Evolutionary conservation across 257 asterid genomes (phyloP), one percentile per base, ranked within the genome.

Genomic region (Vinca minor): DNA sequence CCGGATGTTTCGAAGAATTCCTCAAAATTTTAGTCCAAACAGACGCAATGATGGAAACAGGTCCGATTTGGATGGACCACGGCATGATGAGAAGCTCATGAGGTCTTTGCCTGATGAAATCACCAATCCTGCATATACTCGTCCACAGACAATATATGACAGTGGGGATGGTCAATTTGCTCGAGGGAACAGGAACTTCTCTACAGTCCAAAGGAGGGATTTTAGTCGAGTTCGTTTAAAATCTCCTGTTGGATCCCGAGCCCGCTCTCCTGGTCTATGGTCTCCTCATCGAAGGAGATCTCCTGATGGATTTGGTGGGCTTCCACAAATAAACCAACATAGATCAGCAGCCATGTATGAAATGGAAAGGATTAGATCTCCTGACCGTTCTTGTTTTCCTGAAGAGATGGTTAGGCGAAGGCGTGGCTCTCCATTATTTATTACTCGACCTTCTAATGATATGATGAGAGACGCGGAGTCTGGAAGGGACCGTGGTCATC

Each of bases 221-320:
- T 85, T 82, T 71, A 74, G 81, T 56, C 85, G 79, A 64, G 69
- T 71, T 69, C 80, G 71, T 38, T 81, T 94, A 39, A 88, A 88
- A 72, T 91, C 97, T 63, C 96, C 94, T 0, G 71, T 69, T 62
- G 76, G 88, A 73, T 78, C 89, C 34, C 77, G 84, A 52, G 68
- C 89, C 23, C 85, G 82, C 23, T 81, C 97, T 10, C 96, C 96
- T 63, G 92, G 81, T 18, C 81, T 81, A 23, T 84, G 96, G 96
- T 73, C 85, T 35, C 79, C 94, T 75, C 85, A 94, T 46, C 78
- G 87, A 61, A 83, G 89, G 71, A 79, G 96, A 76, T 83, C 87
- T 21, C 84, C 85, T 1, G 82, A 79, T 46, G 81, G 78, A 38
- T 73, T 69, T 44, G 69, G 65, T 44, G 86, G 82, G 56, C 83